These are phyloP conservation scores for Aspergillus pseudoglaucus DNA, from an alignment of 2,329 filamentous ascomycete species.

Conservation along the genomic window DNA sequence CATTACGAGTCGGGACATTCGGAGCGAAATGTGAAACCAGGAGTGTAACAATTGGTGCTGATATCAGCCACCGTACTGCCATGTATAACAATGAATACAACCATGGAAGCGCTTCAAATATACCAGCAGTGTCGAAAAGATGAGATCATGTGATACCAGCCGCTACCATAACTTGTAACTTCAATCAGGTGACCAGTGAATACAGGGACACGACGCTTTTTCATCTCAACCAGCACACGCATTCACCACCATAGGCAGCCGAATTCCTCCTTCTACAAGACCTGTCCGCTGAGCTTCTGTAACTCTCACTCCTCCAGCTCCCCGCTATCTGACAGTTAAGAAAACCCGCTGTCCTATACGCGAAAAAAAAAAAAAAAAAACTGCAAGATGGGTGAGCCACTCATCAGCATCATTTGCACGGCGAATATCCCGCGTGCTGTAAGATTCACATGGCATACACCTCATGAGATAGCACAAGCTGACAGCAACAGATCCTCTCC, in stretches of 20 bases:
- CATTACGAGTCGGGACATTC: too few relatives aligned
- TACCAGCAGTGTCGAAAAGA: not conserved
- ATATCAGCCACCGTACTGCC: not conserved
- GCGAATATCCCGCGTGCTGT: not conserved
- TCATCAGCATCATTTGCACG: not conserved
- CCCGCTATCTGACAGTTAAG: too few relatives aligned
- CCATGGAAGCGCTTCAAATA: not conserved
- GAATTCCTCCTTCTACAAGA: not conserved
- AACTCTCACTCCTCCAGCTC: too few relatives aligned
- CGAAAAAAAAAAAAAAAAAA: too few relatives aligned
- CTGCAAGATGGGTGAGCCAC: not conserved
- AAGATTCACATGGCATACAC: not conserved
- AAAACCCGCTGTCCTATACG: too few relatives aligned
- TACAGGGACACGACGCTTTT: not conserved
- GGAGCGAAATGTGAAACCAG: not conserved
- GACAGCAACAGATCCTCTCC: not conserved
- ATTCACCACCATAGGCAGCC: not conserved
- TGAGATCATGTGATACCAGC: not conserved
- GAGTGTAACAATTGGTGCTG: not conserved
- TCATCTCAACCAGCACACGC: not conserved
- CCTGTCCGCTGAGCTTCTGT: not conserved
- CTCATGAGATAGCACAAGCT: not conserved
- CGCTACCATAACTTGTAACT: not conserved
- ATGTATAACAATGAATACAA: not conserved
- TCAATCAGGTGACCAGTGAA: not conserved